phyloP scores from a whole-genome alignment of 2,329 filamentous ascomycete species.

The Mycocentrospora acerina region DNA sequence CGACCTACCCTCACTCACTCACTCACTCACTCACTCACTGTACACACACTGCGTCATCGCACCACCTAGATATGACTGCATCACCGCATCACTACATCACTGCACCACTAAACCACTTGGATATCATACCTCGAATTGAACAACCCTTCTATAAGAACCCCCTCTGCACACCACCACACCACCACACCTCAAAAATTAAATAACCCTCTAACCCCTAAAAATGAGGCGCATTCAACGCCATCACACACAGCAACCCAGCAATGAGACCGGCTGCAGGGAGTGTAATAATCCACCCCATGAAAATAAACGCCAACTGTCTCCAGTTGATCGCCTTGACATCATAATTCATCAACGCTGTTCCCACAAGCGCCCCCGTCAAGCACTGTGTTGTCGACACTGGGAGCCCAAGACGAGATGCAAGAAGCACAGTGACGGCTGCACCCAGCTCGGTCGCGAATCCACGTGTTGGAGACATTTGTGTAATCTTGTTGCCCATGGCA shows the following conservation, averaged over 20 bases:
- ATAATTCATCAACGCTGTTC: constrained; percentile 33
- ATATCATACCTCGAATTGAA: no score
- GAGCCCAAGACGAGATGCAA: constrained; percentile 62
- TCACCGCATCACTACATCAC: no score
- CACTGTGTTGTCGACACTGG: constrained; percentile 68
- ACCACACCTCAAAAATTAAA: no score
- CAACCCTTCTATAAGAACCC: no score
- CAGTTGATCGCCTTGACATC: constrained; percentile 45
- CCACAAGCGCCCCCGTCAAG: constrained; percentile 26
- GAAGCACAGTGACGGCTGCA: constrained; percentile 62
- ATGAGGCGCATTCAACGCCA: constrained; percentile 48
- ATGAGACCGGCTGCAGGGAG: constrained; percentile 46
- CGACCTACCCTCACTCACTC: no score
- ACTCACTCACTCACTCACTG: no score
- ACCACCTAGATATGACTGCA: no score
- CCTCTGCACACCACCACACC: no score
- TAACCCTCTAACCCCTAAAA: constrained; percentile 14
- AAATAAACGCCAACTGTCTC: constrained; percentile 45
- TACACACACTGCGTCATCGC: no score
- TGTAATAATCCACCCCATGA: constrained; percentile 46
- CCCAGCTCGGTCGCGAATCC: constrained; percentile 43
- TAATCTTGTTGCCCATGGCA: constrained; percentile 62
- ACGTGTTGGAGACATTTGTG: constrained; percentile 60
- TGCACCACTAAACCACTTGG: no score
- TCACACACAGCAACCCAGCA: constrained; percentile 42